phyloP scores from a whole-genome alignment of 2,329 filamentous ascomycete genomes.

The Penicillium brevicompactum region DNA sequence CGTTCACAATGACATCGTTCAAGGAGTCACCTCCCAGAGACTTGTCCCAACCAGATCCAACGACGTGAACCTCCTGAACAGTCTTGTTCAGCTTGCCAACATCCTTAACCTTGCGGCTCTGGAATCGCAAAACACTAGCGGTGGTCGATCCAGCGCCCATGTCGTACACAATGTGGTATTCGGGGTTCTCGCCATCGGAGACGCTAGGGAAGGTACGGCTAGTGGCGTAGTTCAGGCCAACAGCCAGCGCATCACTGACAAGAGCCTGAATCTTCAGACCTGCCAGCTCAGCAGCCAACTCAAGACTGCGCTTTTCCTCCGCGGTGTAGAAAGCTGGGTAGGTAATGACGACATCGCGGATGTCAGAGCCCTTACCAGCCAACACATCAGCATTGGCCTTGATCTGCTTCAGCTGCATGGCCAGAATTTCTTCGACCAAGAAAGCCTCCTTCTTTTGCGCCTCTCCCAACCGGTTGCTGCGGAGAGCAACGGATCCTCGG shows the following conservation, averaged over 20 bases:
- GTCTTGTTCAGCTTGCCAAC: conserved; percentile 94
- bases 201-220: conserved; percentile 84
- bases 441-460: conserved; percentile 65
- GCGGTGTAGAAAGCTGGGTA: conserved; percentile 87
- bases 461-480: conserved; percentile 68
- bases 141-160: conserved; percentile 97
- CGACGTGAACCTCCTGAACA: conserved; percentile 86
- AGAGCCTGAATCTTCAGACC: conserved; percentile 83
- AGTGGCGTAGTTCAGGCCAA: conserved; percentile 94
- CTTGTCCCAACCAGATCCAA: conserved; percentile 86
- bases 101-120: conserved; percentile 86
- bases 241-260: conserved; percentile 86
- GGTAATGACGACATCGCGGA: conserved; percentile 85
- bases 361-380: conserved; percentile 71
- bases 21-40: conserved; percentile 87
- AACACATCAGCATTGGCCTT: conserved; percentile 83
- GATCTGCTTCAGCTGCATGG: conserved; percentile 94
- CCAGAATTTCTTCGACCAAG: conserved; percentile 87
- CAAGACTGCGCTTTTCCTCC: conserved; percentile 85
- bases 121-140: conserved; percentile 86
- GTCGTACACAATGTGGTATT: conserved; percentile 92
- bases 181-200: conserved; percentile 79
- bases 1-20: conserved; percentile 83
- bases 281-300: conserved; percentile 81
- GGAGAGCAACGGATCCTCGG: conserved; percentile 76